phyloP scores from a whole-genome alignment of 2,329 filamentous ascomycete species.

The Gnomoniopsis sp. region DNA sequence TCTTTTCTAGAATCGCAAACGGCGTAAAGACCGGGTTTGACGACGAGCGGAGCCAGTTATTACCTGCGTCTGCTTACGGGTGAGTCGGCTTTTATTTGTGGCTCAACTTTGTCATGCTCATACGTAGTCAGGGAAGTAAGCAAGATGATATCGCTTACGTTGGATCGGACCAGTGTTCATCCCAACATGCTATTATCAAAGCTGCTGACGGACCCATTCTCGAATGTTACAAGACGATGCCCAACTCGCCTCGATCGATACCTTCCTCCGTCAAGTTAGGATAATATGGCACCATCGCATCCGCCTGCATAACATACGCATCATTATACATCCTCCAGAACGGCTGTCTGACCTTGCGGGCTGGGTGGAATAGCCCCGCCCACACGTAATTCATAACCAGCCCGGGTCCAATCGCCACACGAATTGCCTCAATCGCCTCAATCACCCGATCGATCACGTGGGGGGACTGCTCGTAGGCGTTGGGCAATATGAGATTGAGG shows the following conservation, averaged over 20 bases:
- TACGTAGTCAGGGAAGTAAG: no score
- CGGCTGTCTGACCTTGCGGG: conserved; percentile 86
- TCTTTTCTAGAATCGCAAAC: no score
- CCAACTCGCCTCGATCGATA: conserved; percentile 74
- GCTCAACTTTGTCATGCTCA: no score
- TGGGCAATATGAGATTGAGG: conserved; percentile 92
- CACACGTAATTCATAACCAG: conserved; percentile 97
- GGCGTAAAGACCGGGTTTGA: no score
- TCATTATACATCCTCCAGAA: conserved; percentile 99
- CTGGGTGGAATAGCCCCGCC: conserved; percentile 96
- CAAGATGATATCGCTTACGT: no score
- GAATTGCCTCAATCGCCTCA: conserved; percentile 93
- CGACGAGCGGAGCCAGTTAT: no score
- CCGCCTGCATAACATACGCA: conserved; percentile 88
- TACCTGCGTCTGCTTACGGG: no score
- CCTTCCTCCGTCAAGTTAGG: conserved; percentile 80
- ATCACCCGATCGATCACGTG: conserved; percentile 98
- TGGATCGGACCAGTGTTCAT: no score
- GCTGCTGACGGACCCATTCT: no score
- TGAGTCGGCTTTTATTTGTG: no score
- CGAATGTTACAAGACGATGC: conserved; percentile 67
- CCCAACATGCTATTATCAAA: no score
- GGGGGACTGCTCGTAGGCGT: conserved; percentile 94
- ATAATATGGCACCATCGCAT: conserved; percentile 96
- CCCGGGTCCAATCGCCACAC: conserved; percentile 88